Evolutionary conservation across 1,284 basidiomycete genomes (phyloP), one percentile per base, ranked within the genome.

Genomic region (Cystobasidium sp.): DNA sequence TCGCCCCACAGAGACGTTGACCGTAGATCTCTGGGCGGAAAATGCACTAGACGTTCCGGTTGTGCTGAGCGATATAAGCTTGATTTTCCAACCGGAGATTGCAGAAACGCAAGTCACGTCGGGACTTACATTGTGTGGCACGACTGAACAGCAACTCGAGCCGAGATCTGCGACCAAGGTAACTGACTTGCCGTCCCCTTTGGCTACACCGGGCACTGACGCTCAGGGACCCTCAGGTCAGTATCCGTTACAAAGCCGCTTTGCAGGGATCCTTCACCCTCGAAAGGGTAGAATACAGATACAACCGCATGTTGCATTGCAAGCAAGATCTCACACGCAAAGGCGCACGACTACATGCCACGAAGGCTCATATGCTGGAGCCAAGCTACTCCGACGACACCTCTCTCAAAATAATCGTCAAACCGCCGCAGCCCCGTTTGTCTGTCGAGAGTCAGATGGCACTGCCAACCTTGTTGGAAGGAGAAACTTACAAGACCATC

Each of bases 41-140:
- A 86, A 86, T 75, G 85, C 84, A 6, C 81, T 86, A 46, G 83
- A 83, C 62, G 77, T 82, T 6, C 76, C 81, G 5, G 61, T 84
- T 7, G 76, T 77, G 6, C 65, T 81, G 47, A 76, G 76, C 7
- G 75, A 74, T 22, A 64, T 82, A 22, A 74, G 76, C 43, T 62
- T 75, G 47, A 55, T 69, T 46, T 49, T 59, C 37, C 56, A 75
- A 69, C 71, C 22, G 6, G 56, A 55, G 22, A 70, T 14, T 12
- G 37, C 16, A 22, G 68, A 55, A 9, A 43, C 24, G 16, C 7
- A 31, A 31, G 31, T 31, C 31, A 5, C 31, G 31, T 31, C 31
- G 31, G 31, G 31, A 31, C 31, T 31, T 31, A 31, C 31, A 31
- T 5, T 31, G 31, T 31, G 31, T 4, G 80, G 80, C 24, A 76